phyloP scores from a whole-genome alignment of 2,329 filamentous ascomycete species.

The Cladosporium sp. region DNA sequence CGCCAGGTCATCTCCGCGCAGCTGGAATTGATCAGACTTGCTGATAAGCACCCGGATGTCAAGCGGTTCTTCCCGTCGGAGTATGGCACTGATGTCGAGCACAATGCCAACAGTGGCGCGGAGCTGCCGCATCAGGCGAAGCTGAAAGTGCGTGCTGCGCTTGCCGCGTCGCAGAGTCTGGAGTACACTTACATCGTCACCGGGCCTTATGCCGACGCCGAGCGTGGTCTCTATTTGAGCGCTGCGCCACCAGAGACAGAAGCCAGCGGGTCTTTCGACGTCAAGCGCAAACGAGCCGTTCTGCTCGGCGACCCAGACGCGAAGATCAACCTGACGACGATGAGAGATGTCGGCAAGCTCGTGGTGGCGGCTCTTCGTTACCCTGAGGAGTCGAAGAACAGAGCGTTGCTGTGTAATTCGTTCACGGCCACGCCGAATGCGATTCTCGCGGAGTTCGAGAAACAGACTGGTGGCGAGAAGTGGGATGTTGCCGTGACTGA shows the following conservation, averaged over 20 bases:
- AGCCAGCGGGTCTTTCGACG: constrained; percentile 60
- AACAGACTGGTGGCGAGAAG: constrained; percentile 54
- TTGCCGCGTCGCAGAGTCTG: constrained; percentile 55
- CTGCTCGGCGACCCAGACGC: constrained; percentile 63
- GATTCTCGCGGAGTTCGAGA: constrained; percentile 67
- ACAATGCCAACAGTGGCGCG: constrained; percentile 51
- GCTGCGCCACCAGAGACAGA: constrained; percentile 41
- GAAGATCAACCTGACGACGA: constrained; percentile 67
- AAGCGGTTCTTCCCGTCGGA: constrained; percentile 68
- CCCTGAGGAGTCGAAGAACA: constrained; percentile 54
- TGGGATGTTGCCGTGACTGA: constrained; percentile 59
- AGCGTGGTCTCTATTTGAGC: constrained; percentile 52
- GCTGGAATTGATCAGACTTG: constrained; percentile 61
- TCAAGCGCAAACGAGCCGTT: constrained; percentile 56
- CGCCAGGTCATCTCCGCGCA: constrained; percentile 62
- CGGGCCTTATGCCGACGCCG: constrained; percentile 63
- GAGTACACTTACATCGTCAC: constrained; percentile 69
- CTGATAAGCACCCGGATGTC: constrained; percentile 55
- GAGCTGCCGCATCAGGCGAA: constrained; percentile 72
- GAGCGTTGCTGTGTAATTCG: constrained; percentile 67
- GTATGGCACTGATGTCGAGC: constrained; percentile 65
- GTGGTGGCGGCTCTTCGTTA: constrained; percentile 63
- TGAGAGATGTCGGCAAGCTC: constrained; percentile 69
- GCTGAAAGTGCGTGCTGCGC: constrained; percentile 64
- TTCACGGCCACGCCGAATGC: constrained; percentile 65